Evolutionary conservation across 257 asterid genomes (phyloP), one percentile per base, ranked within the genome.

Genomic region (Oldenlandia corymbosa): DNA sequence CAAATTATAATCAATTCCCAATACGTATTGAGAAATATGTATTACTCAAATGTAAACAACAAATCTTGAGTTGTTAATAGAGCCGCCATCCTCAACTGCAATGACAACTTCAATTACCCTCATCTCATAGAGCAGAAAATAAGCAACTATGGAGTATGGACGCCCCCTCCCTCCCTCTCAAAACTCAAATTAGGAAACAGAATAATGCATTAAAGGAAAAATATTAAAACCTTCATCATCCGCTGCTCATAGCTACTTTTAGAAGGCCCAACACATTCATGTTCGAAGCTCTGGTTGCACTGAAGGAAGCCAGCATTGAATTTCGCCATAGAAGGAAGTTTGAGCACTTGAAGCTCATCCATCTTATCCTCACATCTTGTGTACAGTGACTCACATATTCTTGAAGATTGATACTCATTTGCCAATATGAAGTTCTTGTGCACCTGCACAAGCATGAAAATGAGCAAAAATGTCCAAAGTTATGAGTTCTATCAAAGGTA

Each of bases 261-360:
- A 52, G 95, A 84, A 62, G 99, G 99, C 54, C 99, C 99, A 56
- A 93, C 82, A 30, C 99, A 93, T 57, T 84, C 96, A 42, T 18
- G 74, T 67, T 73, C 96, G 64, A 93, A 90, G 72, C 95, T 93
- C 66, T 71, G 91, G 77, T 93, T 90, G 88, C 99, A 93, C 20
- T 80, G 96, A 48, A 83, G 83, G 72, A 90, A 90, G 37, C 99
- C 99, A 7, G 94, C 94, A 65, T 93, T 93, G 59, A 93, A 93
- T 71, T 93, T 93, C 31, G 99, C 95, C 97, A 93, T 93, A 47
- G 99, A 84, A 31, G 99, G 99, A 74, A 93, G 97, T 66, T 88
- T 80, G 66, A 93, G 96, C 69, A 82, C 85, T 80, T 93, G 97
- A 64, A 93, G 96, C 72, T 93, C 82, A 70, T 93, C 97, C 97